phyloP scores from a whole-genome alignment of 495 filamentous ascomycete species.

The Hypomontagnella monticulosa region DNA sequence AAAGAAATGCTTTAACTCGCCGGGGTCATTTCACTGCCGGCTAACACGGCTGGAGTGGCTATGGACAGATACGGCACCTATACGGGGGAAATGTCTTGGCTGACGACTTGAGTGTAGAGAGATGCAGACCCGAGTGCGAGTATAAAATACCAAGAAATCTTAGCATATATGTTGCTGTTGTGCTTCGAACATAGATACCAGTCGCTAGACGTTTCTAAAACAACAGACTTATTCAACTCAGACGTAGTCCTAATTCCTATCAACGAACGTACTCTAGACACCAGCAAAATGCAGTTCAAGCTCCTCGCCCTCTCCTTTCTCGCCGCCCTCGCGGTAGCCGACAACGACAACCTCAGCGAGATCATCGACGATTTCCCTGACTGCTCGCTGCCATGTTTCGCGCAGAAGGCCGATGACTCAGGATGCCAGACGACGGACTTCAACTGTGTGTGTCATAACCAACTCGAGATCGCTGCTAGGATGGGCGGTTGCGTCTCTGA shows the following conservation, averaged over 20 bases:
- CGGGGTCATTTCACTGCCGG: background rate
- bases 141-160: background rate
- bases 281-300: conserved; percentile 18
- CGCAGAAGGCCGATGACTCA: background rate
- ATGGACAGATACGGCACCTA: background rate
- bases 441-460: conserved; percentile 7
- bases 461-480: background rate
- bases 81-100: background rate
- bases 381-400: conserved; percentile 9
- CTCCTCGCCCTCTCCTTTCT: conserved; percentile 5
- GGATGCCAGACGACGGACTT: conserved; percentile 11
- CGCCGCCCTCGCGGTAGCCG: conserved; percentile 10
- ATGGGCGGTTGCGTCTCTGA: background rate
- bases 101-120: background rate
- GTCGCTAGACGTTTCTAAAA: no score
- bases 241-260: background rate
- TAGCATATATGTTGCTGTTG: no score
- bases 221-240: no score
- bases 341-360: conserved; percentile 1
- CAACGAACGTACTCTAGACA: background rate
- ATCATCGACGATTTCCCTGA: conserved; percentile 6
- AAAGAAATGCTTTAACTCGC: background rate
- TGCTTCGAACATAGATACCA: no score
- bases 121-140: background rate
- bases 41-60: background rate